Evolutionary conservation across 495 filamentous ascomycete species (phyloP).

Genomic region (Aspergillus ostianus): DNA sequence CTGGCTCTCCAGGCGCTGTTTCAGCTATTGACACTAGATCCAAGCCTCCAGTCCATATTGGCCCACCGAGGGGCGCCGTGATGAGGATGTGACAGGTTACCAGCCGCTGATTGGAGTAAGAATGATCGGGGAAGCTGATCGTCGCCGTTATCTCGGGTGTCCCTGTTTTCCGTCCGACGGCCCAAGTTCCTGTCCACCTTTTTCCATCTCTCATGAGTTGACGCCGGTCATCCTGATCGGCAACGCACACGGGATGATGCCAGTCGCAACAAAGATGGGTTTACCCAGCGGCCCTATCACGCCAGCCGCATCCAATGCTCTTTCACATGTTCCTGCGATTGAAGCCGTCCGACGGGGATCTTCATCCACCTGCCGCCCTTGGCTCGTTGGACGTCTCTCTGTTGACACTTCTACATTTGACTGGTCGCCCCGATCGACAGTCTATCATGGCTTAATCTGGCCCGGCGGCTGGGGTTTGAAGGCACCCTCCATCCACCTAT

Average conservation of each 20-base stretch:
- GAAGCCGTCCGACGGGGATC: background rate
- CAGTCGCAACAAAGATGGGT: background rate
- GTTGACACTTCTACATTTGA: background rate
- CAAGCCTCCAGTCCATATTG: background rate
- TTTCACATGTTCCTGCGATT: background rate
- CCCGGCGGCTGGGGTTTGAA: background rate
- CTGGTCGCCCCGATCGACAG: background rate
- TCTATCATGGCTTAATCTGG: background rate
- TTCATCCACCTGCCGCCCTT: background rate
- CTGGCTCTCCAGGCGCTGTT: background rate
- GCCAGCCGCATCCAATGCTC: background rate
- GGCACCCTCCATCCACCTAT: background rate
- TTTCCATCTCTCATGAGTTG: background rate
- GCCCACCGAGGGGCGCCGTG: background rate
- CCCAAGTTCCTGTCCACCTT: background rate
- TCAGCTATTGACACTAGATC: background rate
- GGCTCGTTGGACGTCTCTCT: background rate
- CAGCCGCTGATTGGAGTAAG: constrained; percentile 5
- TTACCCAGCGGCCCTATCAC: background rate
- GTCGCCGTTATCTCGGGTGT: constrained; percentile 3
- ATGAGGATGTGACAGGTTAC: background rate
- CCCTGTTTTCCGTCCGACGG: constrained; percentile 2
- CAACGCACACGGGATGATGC: background rate
- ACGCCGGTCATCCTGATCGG: background rate
- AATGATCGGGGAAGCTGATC: constrained; percentile 1